Percentiles rank a stretch among this genome's conserved stretches.
phyloP scores from a whole-genome alignment of 1,284 basidiomycete species.

The Somion occarium region DNA sequence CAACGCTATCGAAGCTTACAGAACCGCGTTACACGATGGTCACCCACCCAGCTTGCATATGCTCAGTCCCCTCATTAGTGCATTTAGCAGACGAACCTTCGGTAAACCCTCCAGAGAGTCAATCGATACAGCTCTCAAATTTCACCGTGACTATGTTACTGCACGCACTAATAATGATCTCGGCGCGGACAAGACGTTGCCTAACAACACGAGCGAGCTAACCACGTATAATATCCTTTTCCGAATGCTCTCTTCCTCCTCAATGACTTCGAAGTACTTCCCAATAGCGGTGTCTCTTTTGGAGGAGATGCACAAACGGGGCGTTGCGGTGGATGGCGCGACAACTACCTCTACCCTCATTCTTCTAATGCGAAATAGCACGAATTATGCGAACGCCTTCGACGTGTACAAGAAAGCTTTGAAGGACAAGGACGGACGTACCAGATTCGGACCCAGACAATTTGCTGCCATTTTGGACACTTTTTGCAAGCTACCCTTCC shows the following conservation, averaged over 20 bases:
- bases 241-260: conserved; percentile 44
- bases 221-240: conserved; percentile 55
- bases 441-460: conserved; percentile 41
- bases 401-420: conserved; percentile 48
- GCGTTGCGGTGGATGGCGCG: conserved; percentile 31
- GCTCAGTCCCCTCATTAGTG: conserved; percentile 46
- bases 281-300: conserved; percentile 47
- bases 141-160: conserved; percentile 43
- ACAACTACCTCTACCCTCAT: conserved; percentile 50
- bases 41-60: conserved; percentile 43
- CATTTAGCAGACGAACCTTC: conserved; percentile 37
- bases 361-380: conserved; percentile 52
- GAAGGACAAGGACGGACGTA: conserved; percentile 27
- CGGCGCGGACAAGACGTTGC: not conserved
- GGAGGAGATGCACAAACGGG: conserved; percentile 41
- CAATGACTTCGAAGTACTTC: conserved; percentile 40
- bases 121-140: conserved; percentile 43
- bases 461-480: conserved; percentile 58
- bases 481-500: conserved; percentile 55
- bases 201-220: conserved; percentile 27
- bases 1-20: conserved; percentile 44
- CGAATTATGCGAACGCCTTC: conserved; percentile 54
- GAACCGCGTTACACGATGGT: conserved; percentile 35
- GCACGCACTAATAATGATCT: not conserved
- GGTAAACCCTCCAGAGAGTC: conserved; percentile 32